These are phyloP conservation scores for Phytophthora sp. DNA, from an alignment of 352 stramenopile species.

Conservation along the genomic window DNA sequence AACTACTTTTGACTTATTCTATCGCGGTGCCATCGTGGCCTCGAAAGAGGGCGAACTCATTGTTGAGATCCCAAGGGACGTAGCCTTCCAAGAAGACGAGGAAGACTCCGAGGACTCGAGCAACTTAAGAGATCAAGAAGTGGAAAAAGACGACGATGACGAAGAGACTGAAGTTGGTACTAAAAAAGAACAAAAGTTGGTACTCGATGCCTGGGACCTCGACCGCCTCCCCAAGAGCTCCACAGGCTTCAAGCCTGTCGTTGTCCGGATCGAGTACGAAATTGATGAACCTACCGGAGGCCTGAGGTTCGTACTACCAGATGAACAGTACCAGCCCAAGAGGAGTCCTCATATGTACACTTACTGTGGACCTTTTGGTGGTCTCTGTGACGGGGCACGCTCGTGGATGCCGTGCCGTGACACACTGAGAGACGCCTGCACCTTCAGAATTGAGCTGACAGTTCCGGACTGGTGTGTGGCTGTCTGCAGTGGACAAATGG, in stretches of 20 bases:
- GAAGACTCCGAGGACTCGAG: conserved; percentile 44
- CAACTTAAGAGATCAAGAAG: conserved; percentile 43
- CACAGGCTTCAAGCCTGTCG: conserved; percentile 70
- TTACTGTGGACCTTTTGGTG: conserved; percentile 82
- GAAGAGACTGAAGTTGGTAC: conserved; percentile 47
- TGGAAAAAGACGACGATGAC: conserved; percentile 39
- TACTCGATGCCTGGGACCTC: conserved; percentile 72
- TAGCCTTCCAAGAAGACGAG: conserved; percentile 63
- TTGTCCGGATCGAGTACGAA: conserved; percentile 85
- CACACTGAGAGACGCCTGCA: conserved; percentile 72
- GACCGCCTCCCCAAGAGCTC: conserved; percentile 72
- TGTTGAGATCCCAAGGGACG: conserved; percentile 67
- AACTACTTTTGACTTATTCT: conserved; percentile 86
- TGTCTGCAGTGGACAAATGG: conserved; percentile 84
- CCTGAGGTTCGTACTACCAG: conserved; percentile 75
- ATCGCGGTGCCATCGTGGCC: conserved; percentile 82
- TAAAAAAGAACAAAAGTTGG: conserved; percentile 40
- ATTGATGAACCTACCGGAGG: conserved; percentile 68
- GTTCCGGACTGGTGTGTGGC: conserved; percentile 85
- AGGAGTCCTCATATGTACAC: conserved; percentile 88
- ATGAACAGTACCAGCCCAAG: conserved; percentile 69
- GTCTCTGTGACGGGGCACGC: conserved; percentile 79
- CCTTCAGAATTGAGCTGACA: conserved; percentile 77
- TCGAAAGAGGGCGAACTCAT: conserved; percentile 86
- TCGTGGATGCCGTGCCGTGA: conserved; percentile 89